Percentiles rank a stretch among this genome's conserved stretches.
These are phyloP conservation scores for Yarrowia divulgata DNA, from an alignment of 805 yeast species.

Conservation along the genomic window DNA sequence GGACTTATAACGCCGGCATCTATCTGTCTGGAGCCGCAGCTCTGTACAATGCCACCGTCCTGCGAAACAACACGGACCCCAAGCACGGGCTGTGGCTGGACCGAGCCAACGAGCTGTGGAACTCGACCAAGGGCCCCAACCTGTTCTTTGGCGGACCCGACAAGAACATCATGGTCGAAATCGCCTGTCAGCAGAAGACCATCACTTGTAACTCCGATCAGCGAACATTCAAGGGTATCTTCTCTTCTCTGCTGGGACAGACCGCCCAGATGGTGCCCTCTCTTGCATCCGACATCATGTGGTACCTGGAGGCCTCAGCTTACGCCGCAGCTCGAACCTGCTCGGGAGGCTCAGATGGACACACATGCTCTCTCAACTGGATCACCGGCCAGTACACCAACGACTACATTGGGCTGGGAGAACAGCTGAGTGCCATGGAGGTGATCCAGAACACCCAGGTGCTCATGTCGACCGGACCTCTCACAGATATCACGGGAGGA, in stretches of 20 bases:
- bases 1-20: slow-evolving; percentile 80
- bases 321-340: slow-evolving; percentile 79
- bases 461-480: slow-evolving; percentile 60
- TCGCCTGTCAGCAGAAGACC: slow-evolving; percentile 67
- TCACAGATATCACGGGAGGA: slow-evolving; percentile 70
- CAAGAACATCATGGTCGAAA: slow-evolving; percentile 66
- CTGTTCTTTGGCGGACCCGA: slow-evolving; percentile 54
- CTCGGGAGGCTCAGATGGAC: slow-evolving; percentile 79
- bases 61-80: slow-evolving; percentile 53
- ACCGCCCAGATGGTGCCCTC: slow-evolving; percentile 68
- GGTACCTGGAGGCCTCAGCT: slow-evolving; percentile 61
- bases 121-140: slow-evolving; percentile 55
- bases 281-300: slow-evolving; percentile 54
- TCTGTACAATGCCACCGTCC: slow-evolving; percentile 58
- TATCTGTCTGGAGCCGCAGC: slow-evolving; percentile 73
- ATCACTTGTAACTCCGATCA: slow-evolving; percentile 74
- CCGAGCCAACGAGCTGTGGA: slow-evolving; percentile 59
- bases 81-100: slow-evolving; percentile 64
- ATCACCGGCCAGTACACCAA: slow-evolving; percentile 65
- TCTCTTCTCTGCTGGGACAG: slow-evolving; percentile 68
- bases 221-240: slow-evolving; percentile 75
- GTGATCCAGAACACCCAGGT: slow-evolving; percentile 58
- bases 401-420: slow-evolving; percentile 73
- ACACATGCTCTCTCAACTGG: slow-evolving; percentile 87
- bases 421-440: slow-evolving; percentile 82